Evolutionary conservation across 371 early-diverging fungal genomes (phyloP).

Genomic region (Mucor racemosus): DNA sequence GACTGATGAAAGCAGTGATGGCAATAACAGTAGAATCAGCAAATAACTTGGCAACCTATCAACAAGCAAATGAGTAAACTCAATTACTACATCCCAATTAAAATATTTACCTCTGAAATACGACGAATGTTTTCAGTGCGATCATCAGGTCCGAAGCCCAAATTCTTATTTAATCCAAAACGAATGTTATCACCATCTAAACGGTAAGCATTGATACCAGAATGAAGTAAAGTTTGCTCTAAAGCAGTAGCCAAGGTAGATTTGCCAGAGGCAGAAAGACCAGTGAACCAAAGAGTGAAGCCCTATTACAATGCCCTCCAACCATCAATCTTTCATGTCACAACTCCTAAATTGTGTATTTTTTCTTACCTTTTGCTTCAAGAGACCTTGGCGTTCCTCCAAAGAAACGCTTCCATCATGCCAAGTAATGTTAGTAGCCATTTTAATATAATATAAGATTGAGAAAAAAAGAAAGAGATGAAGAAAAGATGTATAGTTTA

Average conservation of each 20-base stretch:
- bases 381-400: conserved; percentile 72
- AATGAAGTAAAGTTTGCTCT: conserved; percentile 83
- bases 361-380: conserved; percentile 70
- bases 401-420: conserved; percentile 81
- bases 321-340: background rate
- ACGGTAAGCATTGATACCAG: conserved; percentile 77
- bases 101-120: conserved; percentile 75
- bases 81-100: background rate
- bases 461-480: conserved; percentile 7
- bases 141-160: conserved; percentile 90
- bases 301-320: conserved; percentile 52
- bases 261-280: conserved; percentile 94
- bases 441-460: conserved; percentile 18
- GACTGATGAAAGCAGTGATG: conserved; percentile 91
- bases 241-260: conserved; percentile 90
- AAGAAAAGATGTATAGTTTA: background rate
- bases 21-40: conserved; percentile 83
- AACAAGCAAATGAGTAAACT: too few relatives aligned
- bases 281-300: conserved; percentile 91
- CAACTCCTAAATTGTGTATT: background rate
- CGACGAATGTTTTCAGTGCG: conserved; percentile 94
- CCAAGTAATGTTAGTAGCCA: conserved; percentile 91
- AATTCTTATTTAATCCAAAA: conserved; percentile 93
- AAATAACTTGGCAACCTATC: conserved; percentile 84
- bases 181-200: conserved; percentile 96